Percentiles rank a stretch among this genome's conserved stretches.
Evolutionary conservation across 2,329 filamentous ascomycete species (phyloP).

Genomic region (Chaetoscypha palmicola): DNA sequence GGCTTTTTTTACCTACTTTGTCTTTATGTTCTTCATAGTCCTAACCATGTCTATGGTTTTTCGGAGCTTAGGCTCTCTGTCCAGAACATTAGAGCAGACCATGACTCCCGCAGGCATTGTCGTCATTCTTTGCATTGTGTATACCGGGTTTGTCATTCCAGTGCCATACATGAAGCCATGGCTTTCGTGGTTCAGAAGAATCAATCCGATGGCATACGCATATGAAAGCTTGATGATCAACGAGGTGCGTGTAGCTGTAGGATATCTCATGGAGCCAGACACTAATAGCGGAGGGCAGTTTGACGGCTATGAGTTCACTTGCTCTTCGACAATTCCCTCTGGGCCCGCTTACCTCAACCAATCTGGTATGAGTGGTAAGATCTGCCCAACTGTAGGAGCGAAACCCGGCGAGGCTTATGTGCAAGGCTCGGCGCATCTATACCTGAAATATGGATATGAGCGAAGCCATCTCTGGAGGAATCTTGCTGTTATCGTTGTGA

Average conservation of each 20-base stretch:
- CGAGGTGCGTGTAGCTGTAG: no score
- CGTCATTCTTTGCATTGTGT: constrained; percentile 19
- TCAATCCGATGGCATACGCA: constrained; percentile 54
- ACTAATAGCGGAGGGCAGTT: no score
- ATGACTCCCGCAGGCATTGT: constrained; percentile 52
- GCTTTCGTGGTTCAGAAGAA: constrained; percentile 73
- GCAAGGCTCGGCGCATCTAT: constrained; percentile 38
- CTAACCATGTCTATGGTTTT: constrained; percentile 83
- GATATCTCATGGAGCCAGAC: no score
- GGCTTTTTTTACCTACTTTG: constrained; percentile 77
- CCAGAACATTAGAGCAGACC: constrained; percentile 58
- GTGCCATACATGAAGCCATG: constrained; percentile 61
- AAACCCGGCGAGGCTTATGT: constrained; percentile 38
- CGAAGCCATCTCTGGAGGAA: constrained; percentile 43
- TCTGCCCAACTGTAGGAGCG: constrained; percentile 53
- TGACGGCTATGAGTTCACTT: no score
- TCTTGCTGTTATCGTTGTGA: constrained; percentile 59
- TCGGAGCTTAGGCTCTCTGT: constrained; percentile 70
- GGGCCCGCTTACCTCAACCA: constrained; percentile 5
- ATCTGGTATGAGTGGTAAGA: constrained; percentile 15
- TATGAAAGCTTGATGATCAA: constrained; percentile 78
- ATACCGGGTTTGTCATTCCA: constrained; percentile 36
- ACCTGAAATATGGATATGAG: constrained; percentile 8
- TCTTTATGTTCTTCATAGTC: constrained; percentile 67
- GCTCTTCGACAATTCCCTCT: constrained; percentile 6